phyloP scores from a whole-genome alignment of 2,329 filamentous ascomycete species.

The Calonectria pseudoturangicola region DNA sequence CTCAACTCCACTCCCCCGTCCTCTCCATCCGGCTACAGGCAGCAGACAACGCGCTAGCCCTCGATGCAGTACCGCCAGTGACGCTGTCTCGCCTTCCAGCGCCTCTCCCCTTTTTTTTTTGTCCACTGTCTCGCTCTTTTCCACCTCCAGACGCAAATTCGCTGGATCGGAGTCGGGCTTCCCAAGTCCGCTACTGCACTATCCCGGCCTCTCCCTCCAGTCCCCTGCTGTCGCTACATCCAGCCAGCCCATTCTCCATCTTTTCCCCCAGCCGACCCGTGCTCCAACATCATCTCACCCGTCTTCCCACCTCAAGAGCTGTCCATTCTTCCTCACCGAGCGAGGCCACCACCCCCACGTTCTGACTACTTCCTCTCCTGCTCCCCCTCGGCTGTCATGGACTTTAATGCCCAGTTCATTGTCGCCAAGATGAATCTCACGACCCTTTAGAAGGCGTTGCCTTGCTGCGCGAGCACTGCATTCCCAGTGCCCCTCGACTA shows the following conservation, averaged over 20 bases:
- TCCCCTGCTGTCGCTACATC: slow-evolving; percentile 25
- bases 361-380: slow-evolving; percentile 50
- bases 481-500: slow-evolving; percentile 45
- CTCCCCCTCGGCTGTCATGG: slow-evolving; percentile 45
- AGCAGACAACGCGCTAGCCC: slow-evolving; percentile 19
- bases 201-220: slow-evolving; percentile 14
- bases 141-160: background rate
- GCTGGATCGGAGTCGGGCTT: slow-evolving; percentile 23
- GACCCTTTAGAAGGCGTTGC: slow-evolving; percentile 48
- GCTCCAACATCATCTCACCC: slow-evolving; percentile 48
- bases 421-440: slow-evolving; percentile 53
- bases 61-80: slow-evolving; percentile 17
- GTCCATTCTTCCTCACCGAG: slow-evolving; percentile 54
- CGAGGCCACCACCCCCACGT: slow-evolving; percentile 50
- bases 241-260: slow-evolving; percentile 36
- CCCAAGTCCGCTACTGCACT: slow-evolving; percentile 20
- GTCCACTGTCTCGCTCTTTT: slow-evolving; percentile 23
- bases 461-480: slow-evolving; percentile 50
- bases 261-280: slow-evolving; percentile 34
- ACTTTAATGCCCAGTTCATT: slow-evolving; percentile 50
- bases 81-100: background rate
- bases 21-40: slow-evolving; percentile 33
- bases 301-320: slow-evolving; percentile 42
- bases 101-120: slow-evolving; percentile 26
- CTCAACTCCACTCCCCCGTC: slow-evolving; percentile 36